A percentile compares a stretch with the other conserved stretches of the same genome.
Evolutionary conservation across 805 yeast genomes (phyloP).

Genomic region (Maudiozyma turicensis): DNA sequence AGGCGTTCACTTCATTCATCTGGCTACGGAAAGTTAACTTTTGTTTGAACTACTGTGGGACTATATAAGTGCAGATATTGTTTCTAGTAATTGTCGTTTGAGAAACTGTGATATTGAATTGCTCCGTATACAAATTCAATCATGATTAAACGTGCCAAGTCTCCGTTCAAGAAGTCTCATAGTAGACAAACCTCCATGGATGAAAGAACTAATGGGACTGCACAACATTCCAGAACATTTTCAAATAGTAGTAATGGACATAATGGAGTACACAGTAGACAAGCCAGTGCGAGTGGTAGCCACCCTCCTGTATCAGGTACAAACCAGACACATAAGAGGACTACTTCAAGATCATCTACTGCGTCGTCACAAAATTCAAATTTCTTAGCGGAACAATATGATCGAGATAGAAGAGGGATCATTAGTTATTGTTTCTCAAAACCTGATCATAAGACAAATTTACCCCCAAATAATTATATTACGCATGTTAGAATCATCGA

Average conservation of each 20-base stretch:
- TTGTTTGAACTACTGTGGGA: too few species aligned
- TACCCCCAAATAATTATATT: conserved; percentile 48
- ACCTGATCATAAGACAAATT: conserved; percentile 32
- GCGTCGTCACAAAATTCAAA: conserved; percentile 19
- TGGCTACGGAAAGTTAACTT: too few species aligned
- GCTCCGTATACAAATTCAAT: background rate
- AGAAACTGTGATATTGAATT: background rate
- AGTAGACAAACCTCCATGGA: conserved; percentile 28
- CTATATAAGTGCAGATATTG: background rate
- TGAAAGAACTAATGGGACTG: conserved; percentile 9
- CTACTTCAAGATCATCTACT: conserved; percentile 28
- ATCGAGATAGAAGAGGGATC: conserved; percentile 41
- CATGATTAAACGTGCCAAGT: conserved; percentile 26
- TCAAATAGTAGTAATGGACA: conserved; percentile 9
- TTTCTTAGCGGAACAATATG: conserved; percentile 47
- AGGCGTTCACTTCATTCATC: too few species aligned
- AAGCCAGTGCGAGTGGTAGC: conserved; percentile 8
- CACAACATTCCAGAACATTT: conserved; percentile 13
- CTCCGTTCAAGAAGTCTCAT: conserved; percentile 30
- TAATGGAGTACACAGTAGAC: conserved; percentile 7
- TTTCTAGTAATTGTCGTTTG: too few species aligned
- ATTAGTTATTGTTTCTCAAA: conserved; percentile 42
- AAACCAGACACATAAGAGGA: conserved; percentile 22
- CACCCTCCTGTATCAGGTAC: conserved; percentile 23
- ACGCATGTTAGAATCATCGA: conserved; percentile 72